Evolutionary conservation across 1,284 basidiomycete genomes (phyloP).

Genomic region (Fomes fomentarius): DNA sequence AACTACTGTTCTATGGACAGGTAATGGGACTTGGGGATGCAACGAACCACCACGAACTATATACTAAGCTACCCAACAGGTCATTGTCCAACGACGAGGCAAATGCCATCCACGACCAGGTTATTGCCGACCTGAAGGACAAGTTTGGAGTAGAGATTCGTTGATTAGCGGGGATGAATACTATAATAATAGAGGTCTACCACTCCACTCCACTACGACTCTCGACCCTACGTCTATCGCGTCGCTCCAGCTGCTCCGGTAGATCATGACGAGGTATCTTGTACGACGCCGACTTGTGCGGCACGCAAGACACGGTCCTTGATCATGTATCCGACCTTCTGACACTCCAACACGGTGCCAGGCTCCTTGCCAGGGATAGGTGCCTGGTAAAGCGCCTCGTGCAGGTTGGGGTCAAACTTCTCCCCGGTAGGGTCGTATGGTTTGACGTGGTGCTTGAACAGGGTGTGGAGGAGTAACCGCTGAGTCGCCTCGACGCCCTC

Average conservation of each 20-base stretch:
- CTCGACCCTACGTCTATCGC: slow-evolving; percentile 4
- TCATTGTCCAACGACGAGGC: slow-evolving; percentile 91
- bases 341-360: slow-evolving; percentile 90
- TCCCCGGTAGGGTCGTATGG: slow-evolving; percentile 93
- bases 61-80: slow-evolving; percentile 42
- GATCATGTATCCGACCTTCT: slow-evolving; percentile 91
- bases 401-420: slow-evolving; percentile 91
- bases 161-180: slow-evolving; percentile 36
- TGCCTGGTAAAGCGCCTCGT: slow-evolving; percentile 95
- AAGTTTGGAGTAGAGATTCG: slow-evolving; percentile 83
- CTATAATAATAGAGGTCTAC: slow-evolving; percentile 35
- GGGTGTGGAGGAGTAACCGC: slow-evolving; percentile 86
- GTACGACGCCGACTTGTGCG: slow-evolving; percentile 95
- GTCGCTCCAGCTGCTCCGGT: neutral
- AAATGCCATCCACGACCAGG: slow-evolving; percentile 72
- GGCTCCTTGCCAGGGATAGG: slow-evolving; percentile 89
- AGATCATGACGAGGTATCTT: slow-evolving; percentile 57
- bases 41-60: neutral
- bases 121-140: slow-evolving; percentile 55
- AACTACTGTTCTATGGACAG: slow-evolving; percentile 98
- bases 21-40: slow-evolving; percentile 38
- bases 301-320: slow-evolving; percentile 92
- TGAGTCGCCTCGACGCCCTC: slow-evolving; percentile 93
- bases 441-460: slow-evolving; percentile 91
- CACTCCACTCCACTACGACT: slow-evolving; percentile 14